These are phyloP conservation scores for Chalaropsis ovoidea DNA, from an alignment of 2,329 filamentous ascomycete species.

Conservation along the genomic window DNA sequence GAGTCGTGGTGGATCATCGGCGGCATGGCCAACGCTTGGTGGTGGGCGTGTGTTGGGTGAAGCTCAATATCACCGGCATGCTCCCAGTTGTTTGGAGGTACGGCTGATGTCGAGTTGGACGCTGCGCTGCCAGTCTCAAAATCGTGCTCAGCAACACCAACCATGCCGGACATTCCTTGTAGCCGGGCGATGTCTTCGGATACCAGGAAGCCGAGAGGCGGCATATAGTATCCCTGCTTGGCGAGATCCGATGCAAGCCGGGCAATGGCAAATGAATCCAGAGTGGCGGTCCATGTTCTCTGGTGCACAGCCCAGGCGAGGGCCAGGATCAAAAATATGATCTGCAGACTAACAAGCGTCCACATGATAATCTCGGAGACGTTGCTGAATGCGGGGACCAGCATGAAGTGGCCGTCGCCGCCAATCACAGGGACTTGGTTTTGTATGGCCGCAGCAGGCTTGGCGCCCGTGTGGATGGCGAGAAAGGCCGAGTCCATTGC, in stretches of 20 bases:
- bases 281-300: conserved; percentile 21
- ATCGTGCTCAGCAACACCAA: conserved; percentile 9
- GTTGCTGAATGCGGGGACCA: conserved; percentile 14
- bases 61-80: conserved; percentile 9
- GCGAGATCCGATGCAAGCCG: conserved; percentile 18
- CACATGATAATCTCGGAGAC: conserved; percentile 22
- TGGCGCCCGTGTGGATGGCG: conserved; percentile 16
- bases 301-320: conserved; percentile 14
- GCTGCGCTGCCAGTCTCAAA: neutral
- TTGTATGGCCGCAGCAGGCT: neutral
- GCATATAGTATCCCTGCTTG: conserved; percentile 17
- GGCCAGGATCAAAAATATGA: conserved; percentile 13
- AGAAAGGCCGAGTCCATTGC: conserved; percentile 22
- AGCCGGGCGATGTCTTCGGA: conserved; percentile 14
- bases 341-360: conserved; percentile 13
- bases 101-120: neutral
- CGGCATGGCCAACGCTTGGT: neutral
- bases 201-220: conserved; percentile 11
- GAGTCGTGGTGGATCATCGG: neutral
- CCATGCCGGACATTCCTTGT: conserved; percentile 19
- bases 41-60: neutral
- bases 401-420: conserved; percentile 21
- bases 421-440: conserved; percentile 24
- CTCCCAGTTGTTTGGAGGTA: neutral
- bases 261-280: conserved; percentile 22